phyloP scores from a whole-genome alignment of 768 basidiomycete species.

The Boletus edulis region DNA sequence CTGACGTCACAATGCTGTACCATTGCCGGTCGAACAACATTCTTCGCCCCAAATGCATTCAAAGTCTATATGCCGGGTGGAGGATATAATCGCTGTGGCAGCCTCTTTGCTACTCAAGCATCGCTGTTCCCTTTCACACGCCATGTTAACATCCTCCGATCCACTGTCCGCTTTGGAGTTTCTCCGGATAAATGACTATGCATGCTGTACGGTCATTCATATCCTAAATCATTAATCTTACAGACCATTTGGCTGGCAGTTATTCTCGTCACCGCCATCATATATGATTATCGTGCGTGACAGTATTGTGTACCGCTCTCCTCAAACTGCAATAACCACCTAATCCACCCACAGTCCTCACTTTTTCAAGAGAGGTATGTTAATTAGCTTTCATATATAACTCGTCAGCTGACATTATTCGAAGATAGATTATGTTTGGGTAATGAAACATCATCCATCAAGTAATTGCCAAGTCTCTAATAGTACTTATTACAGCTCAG shows the following conservation, averaged over 20 bases:
- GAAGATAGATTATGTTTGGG: constrained; percentile 2
- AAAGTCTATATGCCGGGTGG: too few species aligned
- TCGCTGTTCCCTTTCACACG: too few species aligned
- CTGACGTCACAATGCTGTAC: too few species aligned
- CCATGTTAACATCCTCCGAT: too few species aligned
- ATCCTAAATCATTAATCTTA: not conserved
- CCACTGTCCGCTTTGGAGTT: not conserved
- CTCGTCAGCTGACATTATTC: not conserved
- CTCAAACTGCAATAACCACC: not conserved
- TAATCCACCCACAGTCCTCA: not conserved
- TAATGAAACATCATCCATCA: not conserved
- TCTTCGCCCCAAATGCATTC: too few species aligned
- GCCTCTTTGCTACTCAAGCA: too few species aligned
- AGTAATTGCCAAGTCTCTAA: not conserved
- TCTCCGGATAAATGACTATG: not conserved
- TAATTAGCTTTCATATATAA: not conserved
- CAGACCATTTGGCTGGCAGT: not conserved
- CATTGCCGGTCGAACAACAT: too few species aligned
- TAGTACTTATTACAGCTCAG: not conserved
- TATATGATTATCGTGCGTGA: not conserved
- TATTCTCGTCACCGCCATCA: not conserved
- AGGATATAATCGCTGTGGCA: not conserved
- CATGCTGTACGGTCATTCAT: not conserved
- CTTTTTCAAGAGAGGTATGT: not conserved
- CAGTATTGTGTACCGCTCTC: not conserved